Base-by-base conservation (phyloP, 2,329 filamentous ascomycete genomes). In the Tetracladium maxilliforme region DNA sequence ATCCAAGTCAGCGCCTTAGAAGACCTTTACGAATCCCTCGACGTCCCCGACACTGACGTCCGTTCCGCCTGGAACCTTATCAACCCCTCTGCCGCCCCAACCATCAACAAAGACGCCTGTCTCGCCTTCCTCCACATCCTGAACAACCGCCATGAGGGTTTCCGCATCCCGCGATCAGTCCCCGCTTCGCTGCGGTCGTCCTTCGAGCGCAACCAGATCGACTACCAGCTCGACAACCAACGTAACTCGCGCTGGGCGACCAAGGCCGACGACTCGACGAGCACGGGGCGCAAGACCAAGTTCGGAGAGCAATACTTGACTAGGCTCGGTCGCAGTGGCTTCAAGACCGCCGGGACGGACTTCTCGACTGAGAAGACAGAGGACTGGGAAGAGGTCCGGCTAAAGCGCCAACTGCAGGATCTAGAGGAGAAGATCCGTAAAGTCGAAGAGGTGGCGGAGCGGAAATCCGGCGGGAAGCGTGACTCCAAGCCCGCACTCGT, bases 251-350 rank as follows among this genome's bases (percentile, higher is more conserved):
- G 77, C 41, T 92, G 84, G 79, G 83, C 80, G 3, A 67, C 71
- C 32, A 71, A 77, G 34, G 70, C 75, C 23, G 80, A 86, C 44
- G 82, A 92, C 25, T 68, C 69, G 36, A 94, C 87, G 0, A 56
- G 68, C 18, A 90, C 83, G 1, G 86, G 87, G 30, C 78, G 81
- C 44, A 98, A 98, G 56, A 78, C 84, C 40, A 94, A 93, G 56
- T 98, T 98, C 45, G 90, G 90, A 36, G 90, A 98, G 49, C 81
- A 92, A 35, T 98, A 95, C 52, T 69, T 98, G 29, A 92, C 81
- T 32, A 75, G 90, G 9, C 64, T 98, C 19, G 70, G 72, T 26
- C 78, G 86, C 43, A 73, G 76, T 37, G 75, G 69, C 30, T 87
- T 90, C 54, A 76, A 80, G 44, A 70, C 79, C 7, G 61, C 76